Evolutionary conservation across 495 filamentous ascomycete species (phyloP), one percentile per base, ranked within the genome.

Genomic region (Physcia stellaris): DNA sequence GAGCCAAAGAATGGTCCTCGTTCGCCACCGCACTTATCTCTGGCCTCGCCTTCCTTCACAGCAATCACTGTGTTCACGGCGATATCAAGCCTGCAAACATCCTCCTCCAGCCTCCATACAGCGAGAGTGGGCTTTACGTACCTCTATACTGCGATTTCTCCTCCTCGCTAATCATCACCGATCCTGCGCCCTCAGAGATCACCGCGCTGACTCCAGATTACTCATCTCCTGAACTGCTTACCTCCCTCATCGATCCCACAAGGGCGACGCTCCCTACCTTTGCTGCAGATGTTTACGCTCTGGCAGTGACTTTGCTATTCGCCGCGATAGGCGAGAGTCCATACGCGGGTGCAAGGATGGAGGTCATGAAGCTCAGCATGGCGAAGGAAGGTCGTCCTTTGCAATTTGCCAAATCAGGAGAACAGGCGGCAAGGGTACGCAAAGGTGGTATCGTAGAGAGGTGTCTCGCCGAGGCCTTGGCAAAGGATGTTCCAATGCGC

Each of bases 81-180:
- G 71, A 75, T 47, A 64, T 75, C 54, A 75, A 75, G 43, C 70
- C 71, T 0, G 59, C 58, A 12, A 75, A 73, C 35, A 54, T 75
- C 20, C 59, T 75, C 7, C 52, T 73, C 6, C 53, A 52, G 1
- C 51, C 50, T 7, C 32, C 34, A 31, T 33, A 31, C 12, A 24
- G 36, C 20, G 40, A 48, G 23, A 43, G 32, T 23, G 42, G 37
- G 16, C 35, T 33, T 5, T 59, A 60, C 32, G 53, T 63, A 21
- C 64, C 70, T 11, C 49, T 76, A 1, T 70, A 68, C 34, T 66
- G 66, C 11, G 74, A 77, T 48, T 78, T 78, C 48, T 77, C 73
- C 1, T 74, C 74, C n/a, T 66, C 71, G 0, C 56, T 66, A 20
- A 45, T 56, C 11, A 45, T 63, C 21, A 35, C 51, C 6, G 22